phyloP scores from a whole-genome alignment of 1,284 basidiomycete species.

The Gomphus sp. region DNA sequence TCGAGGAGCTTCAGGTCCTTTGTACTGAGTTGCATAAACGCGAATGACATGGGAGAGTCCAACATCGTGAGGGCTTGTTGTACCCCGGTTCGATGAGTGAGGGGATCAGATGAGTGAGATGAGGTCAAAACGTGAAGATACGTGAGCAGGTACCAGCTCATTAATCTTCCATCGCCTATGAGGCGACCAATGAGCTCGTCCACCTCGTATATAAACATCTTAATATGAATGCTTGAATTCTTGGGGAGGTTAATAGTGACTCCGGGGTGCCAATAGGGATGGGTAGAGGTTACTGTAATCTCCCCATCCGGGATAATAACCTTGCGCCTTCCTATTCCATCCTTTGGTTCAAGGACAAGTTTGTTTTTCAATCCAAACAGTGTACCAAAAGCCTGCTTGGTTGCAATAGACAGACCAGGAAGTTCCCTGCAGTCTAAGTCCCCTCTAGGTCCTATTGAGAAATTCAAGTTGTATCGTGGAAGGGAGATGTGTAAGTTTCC shows the following conservation, averaged over 20 bases:
- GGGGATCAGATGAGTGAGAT: constrained; percentile 32
- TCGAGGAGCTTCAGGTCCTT: constrained; percentile 25
- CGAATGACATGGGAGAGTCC: constrained; percentile 26
- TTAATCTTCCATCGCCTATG: constrained; percentile 22
- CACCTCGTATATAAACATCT: constrained; percentile 25
- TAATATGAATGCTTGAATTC: background rate
- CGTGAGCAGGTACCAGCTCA: constrained; percentile 28
- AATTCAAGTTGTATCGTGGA: constrained; percentile 29
- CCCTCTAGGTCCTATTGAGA: constrained; percentile 20
- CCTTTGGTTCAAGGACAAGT: constrained; percentile 28
- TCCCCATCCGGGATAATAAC: constrained; percentile 29
- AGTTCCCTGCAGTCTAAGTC: constrained; percentile 27
- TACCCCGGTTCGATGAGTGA: constrained; percentile 35
- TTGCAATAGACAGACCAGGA: constrained; percentile 27
- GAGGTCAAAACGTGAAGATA: constrained; percentile 39
- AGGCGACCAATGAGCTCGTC: constrained; percentile 31
- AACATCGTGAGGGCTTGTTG: constrained; percentile 35
- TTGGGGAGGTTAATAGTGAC: constrained; percentile 10
- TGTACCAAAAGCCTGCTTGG: constrained; percentile 26
- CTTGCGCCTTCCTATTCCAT: constrained; percentile 16
- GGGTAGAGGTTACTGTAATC: constrained; percentile 8
- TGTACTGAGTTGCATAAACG: constrained; percentile 26
- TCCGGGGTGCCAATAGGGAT: constrained; percentile 7
- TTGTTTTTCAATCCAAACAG: constrained; percentile 30
- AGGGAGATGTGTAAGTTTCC: constrained; percentile 15